Base-by-base conservation (phyloP, 805 yeast genomes). In the Pichia phayaonensis region DNA sequence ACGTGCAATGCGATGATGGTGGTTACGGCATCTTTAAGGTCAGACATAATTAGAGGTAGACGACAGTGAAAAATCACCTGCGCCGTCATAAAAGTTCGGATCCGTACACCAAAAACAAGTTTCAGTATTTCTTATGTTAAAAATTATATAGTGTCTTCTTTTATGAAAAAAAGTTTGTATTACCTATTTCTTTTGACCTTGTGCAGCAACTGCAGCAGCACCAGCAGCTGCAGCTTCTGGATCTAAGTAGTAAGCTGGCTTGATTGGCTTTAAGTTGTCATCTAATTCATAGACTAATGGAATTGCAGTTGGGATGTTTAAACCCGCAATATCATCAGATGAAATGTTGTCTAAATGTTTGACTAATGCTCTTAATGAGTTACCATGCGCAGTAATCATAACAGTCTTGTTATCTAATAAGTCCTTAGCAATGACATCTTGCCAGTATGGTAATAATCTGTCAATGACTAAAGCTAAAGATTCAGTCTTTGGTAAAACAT, bases 181-280 rank as follows among this genome's bases (percentile, higher is more conserved):
- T 20, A 21, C 54, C 20, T 69, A 74, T 62, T 79, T 78, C 76
- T 80, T 81, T 70, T 77, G 77, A 72, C 98, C 98, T 78, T 90
- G 98, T 64, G 88, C 88, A 64, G 97, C 98, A 63, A 90, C 98
- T 54, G 97, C 97, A 68, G 97, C 97, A 60, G 97, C 98, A 80
- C 98, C 98, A 50, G 97, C 97, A 59, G 90, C 96, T 66, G 98
- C 98, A 66, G 97, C 98, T 77, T 89, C 97, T 66, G 98, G 98
- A 76, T 90, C 98, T 74, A 90, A 84, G 84, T 90, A 90, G 81
- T 90, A 89, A 63, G 95, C 83, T 61, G 89, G 86, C 83, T 90
- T 90, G 69, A 84, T 76, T 74, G 97, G 97, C 74, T 81, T 81
- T 74, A 90, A 82, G 66, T 79, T 68, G 49, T 79, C 85, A 70